Evolutionary conservation across 129 eudicot species (phyloP).

Genomic region (Arctium lappa): DNA sequence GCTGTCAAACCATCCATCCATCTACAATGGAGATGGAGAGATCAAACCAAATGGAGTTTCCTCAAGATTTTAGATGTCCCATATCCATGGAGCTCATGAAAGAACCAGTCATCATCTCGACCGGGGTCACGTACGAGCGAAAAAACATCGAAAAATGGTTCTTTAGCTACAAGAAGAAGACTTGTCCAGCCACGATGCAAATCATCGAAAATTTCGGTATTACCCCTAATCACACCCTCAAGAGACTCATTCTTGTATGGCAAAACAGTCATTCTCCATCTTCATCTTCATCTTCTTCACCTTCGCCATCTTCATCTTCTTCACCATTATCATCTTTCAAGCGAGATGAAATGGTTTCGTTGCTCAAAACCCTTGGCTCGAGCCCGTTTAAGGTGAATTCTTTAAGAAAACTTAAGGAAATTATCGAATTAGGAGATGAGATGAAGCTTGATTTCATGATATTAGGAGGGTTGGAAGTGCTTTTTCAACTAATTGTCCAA

Average conservation of each 20-base stretch:
- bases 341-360: constrained; percentile 54
- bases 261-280: constrained; percentile 15
- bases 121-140: constrained; percentile 75
- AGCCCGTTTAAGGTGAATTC: constrained; percentile 75
- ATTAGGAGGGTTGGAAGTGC: constrained; percentile 58
- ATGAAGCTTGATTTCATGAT: constrained; percentile 49
- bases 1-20: constrained; percentile 25
- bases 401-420: constrained; percentile 46
- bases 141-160: constrained; percentile 76
- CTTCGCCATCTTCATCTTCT: constrained; percentile 11
- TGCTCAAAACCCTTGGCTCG: constrained; percentile 47
- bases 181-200: constrained; percentile 90
- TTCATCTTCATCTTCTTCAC: constrained; percentile 11
- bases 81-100: constrained; percentile 90
- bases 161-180: constrained; percentile 54
- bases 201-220: constrained; percentile 34
- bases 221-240: constrained; percentile 82
- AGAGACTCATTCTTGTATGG: constrained; percentile 68
- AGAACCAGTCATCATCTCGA: constrained; percentile 78
- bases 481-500: constrained; percentile 50
- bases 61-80: constrained; percentile 79
- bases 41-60: constrained; percentile 49
- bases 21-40: constrained; percentile 32
- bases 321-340: constrained; percentile 21
- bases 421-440: constrained; percentile 49